A percentile compares a stretch with the other conserved stretches of the same genome.
Evolutionary conservation across 306 rosid genomes (phyloP).

Genomic region (Sicyos baderoa): DNA sequence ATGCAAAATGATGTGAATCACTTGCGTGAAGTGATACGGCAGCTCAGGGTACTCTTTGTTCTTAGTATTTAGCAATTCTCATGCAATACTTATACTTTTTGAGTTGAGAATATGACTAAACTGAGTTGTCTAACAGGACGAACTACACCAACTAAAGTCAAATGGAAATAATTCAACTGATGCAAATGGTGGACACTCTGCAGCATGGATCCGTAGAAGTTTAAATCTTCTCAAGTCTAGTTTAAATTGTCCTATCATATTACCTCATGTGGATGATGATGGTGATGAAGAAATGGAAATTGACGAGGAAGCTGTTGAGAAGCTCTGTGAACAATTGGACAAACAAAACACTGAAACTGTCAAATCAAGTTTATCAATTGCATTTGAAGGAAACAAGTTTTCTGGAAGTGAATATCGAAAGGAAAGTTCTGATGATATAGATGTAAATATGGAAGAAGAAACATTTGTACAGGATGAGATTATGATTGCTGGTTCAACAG

Average conservation of each 20-base stretch:
- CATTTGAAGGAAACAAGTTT: conserved; percentile 22
- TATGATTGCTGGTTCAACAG: conserved; percentile 29
- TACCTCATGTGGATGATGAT: conserved; percentile 59
- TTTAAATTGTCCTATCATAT: conserved; percentile 44
- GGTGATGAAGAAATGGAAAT: conserved; percentile 98
- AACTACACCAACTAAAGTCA: conserved; percentile 66
- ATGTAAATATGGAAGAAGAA: conserved; percentile 50
- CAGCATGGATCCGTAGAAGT: conserved; percentile 92
- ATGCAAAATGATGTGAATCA: conserved; percentile 79
- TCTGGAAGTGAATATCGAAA: conserved; percentile 19
- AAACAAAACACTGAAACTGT: conserved; percentile 29
- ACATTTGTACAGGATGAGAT: conserved; percentile 29
- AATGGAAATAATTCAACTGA: conserved; percentile 52
- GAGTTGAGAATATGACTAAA: conserved; percentile 23
- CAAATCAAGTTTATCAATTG: conserved; percentile 21
- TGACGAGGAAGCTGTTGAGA: conserved; percentile 74
- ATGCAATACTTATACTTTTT: conserved; percentile 17
- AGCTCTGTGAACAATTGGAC: conserved; percentile 40
- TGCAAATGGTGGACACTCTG: conserved; percentile 64
- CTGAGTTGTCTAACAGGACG: conserved; percentile 56
- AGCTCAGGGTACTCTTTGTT: conserved; percentile 59
- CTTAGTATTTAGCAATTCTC: conserved; percentile 18
- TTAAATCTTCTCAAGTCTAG: conserved; percentile 58
- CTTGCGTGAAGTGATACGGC: conserved; percentile 81
- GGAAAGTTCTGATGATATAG: conserved; percentile 30